Base-by-base conservation (phyloP, 2,329 filamentous ascomycete genomes). In the Hirsutella minnesotensis region DNA sequence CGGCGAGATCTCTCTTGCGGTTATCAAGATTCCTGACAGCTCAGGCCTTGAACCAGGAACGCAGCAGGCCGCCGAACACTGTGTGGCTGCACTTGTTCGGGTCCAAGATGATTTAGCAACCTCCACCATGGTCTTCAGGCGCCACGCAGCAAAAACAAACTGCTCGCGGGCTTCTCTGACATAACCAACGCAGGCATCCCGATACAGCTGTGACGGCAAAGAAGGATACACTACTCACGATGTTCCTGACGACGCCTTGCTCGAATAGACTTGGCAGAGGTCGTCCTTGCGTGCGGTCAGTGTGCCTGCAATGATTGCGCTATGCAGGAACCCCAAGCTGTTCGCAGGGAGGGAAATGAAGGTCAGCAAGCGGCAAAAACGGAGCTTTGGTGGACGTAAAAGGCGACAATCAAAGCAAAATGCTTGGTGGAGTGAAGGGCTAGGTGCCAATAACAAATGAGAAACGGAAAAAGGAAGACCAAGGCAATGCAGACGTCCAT, bases 321-420 rank as follows among this genome's bases (percentile, higher is more conserved):
- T 46, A 45, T 53, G 50, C 51, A 53, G 44, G 46, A 46, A 45
- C 38, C 47, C 46, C 40, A 45, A 48, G 43, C 45, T 47, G 37
- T 49, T 52, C 39, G 40, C 39, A 51, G 47, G 42, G 47, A 54
- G 49, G 45, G 47, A 50, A 47, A 53, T 49, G 46, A 51, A 46
- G 42, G 44, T 52, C 45, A 49, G 50, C 47, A 45, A 19, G 41
- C 41, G 27, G 31, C 18, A 39, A 35, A 41, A 27, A 37, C 22
- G 41, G 40, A 33, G 40, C 22, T 15, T 22, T 19, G 19, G 15
- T 19, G 22, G 7, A 16, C 27, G 21, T 15, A 39, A 19, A 27
- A 15, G 37, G 9, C 12, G 19, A 37, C 7, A 19, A 16, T 13
- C 8, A 18, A 35, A n/a, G 13, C 9, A n/a, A 16, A 35, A 9